Evolutionary conservation across 352 stramenopile genomes (phyloP).

Genomic region (Phytopythium mirpurense): DNA sequence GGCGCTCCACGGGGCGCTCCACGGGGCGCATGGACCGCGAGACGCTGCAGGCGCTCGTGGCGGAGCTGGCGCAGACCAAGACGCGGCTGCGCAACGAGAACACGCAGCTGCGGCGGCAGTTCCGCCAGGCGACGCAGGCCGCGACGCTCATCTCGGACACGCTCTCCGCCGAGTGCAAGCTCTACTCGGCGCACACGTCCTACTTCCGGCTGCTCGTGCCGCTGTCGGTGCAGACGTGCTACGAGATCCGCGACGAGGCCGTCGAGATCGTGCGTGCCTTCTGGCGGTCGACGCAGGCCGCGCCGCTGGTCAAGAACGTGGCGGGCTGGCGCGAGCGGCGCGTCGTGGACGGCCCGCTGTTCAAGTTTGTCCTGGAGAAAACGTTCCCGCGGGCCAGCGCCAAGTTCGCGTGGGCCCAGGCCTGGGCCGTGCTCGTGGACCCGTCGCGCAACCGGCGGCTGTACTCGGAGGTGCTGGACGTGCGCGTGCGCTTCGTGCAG

Average conservation of each 20-base stretch:
- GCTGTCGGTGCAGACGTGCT: slow-evolving; percentile 17
- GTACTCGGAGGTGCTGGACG: slow-evolving; percentile 20
- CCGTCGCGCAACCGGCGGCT: slow-evolving; percentile 18
- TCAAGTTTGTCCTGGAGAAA: slow-evolving; percentile 24
- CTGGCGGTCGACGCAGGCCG: slow-evolving; percentile 10
- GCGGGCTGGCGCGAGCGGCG: slow-evolving; percentile 24
- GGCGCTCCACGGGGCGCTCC: no score
- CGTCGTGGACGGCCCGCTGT: slow-evolving; percentile 11
- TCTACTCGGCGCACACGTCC: slow-evolving; percentile 25
- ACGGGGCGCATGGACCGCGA: neutral
- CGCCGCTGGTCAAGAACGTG: slow-evolving; percentile 14
- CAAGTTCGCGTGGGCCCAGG: slow-evolving; percentile 17
- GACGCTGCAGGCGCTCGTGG: neutral
- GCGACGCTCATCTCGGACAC: slow-evolving; percentile 15
- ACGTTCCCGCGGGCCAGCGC: slow-evolving; percentile 16
- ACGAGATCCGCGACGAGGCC: slow-evolving; percentile 12
- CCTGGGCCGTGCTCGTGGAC: slow-evolving; percentile 23
- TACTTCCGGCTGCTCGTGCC: slow-evolving; percentile 27
- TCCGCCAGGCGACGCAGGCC: slow-evolving; percentile 9
- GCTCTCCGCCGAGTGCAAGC: slow-evolving; percentile 23
- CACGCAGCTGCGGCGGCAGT: slow-evolving; percentile 22
- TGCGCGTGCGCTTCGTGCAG: slow-evolving; percentile 22
- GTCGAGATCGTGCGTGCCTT: slow-evolving; percentile 12
- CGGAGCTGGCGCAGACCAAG: slow-evolving; percentile 3
- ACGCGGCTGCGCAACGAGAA: slow-evolving; percentile 18